A percentile compares a stretch with the other conserved stretches of the same genome.
Evolutionary conservation across 306 rosid species (phyloP).

Genomic region (Betula pendula): DNA sequence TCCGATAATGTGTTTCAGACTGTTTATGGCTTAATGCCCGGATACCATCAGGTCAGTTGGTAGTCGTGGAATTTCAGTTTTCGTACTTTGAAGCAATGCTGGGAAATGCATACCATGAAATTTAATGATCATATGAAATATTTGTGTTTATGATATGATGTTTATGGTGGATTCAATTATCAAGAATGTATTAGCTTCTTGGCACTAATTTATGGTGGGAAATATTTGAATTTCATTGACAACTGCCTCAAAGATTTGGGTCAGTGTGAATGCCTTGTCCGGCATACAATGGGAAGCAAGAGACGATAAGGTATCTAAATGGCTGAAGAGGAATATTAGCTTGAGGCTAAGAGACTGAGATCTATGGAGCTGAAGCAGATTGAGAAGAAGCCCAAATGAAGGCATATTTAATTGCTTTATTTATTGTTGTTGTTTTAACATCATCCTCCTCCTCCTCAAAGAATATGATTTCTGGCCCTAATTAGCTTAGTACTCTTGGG

Average conservation of each 20-base stretch:
- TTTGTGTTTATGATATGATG: not conserved
- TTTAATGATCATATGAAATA: not conserved
- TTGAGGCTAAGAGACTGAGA: not conserved
- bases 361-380: slow-evolving; percentile 4
- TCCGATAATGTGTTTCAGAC: slow-evolving; percentile 94
- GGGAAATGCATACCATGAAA: not conserved
- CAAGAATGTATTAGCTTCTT: not conserved
- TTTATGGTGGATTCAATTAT: not conserved
- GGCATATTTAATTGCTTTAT: not conserved
- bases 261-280: slow-evolving; percentile 2
- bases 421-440: not conserved
- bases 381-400: not conserved
- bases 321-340: not conserved
- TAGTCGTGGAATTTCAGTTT: slow-evolving; percentile 15
- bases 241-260: not conserved
- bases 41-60: slow-evolving; percentile 81
- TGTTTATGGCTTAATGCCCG: slow-evolving; percentile 77
- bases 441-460: not conserved
- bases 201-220: not conserved
- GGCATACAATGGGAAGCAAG: not conserved
- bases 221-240: not conserved
- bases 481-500: not conserved
- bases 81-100: not conserved
- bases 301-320: not conserved
- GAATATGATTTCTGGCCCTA: not conserved